phyloP scores from a whole-genome alignment of 257 asterid genomes.

The Solanum bulbocastanum region DNA sequence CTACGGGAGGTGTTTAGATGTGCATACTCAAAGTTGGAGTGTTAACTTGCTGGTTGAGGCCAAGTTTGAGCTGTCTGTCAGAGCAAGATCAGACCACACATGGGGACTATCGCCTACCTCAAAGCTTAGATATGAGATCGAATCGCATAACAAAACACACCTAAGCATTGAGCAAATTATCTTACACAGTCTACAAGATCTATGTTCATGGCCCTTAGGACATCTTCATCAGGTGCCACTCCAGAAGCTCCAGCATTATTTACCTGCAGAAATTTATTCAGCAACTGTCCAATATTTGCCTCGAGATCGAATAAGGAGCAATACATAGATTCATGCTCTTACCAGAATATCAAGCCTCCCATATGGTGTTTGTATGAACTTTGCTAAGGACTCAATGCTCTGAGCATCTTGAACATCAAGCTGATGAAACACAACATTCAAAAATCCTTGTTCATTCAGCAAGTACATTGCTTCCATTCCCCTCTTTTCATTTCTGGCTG shows the following conservation, averaged over 20 bases:
- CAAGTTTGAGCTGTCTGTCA: neutral
- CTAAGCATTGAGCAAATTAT: neutral
- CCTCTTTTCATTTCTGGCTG: constrained; percentile 53
- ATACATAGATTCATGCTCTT: neutral
- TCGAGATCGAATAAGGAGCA: neutral
- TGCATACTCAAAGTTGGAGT: no score
- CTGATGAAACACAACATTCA: constrained; percentile 54
- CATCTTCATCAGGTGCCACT: constrained; percentile 51
- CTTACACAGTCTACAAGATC: constrained; percentile 37
- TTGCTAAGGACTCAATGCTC: constrained; percentile 40
- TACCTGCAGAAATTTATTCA: constrained; percentile 34
- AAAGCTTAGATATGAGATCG: neutral
- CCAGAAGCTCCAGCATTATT: constrained; percentile 85
- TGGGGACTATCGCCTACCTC: neutral
- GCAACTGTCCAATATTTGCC: neutral
- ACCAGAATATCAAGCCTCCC: constrained; percentile 71
- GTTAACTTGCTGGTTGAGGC: no score
- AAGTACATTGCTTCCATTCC: constrained; percentile 37
- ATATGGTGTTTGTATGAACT: constrained; percentile 30
- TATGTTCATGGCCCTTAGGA: constrained; percentile 25
- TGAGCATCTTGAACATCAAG: constrained; percentile 57
- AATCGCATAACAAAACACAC: neutral
- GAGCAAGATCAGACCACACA: neutral
- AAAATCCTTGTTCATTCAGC: constrained; percentile 16
- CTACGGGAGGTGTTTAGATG: constrained; percentile 22